Evolutionary conservation across 352 stramenopile species (phyloP), one percentile per base, ranked within the genome.

Genomic region (Phytophthora melonis): DNA sequence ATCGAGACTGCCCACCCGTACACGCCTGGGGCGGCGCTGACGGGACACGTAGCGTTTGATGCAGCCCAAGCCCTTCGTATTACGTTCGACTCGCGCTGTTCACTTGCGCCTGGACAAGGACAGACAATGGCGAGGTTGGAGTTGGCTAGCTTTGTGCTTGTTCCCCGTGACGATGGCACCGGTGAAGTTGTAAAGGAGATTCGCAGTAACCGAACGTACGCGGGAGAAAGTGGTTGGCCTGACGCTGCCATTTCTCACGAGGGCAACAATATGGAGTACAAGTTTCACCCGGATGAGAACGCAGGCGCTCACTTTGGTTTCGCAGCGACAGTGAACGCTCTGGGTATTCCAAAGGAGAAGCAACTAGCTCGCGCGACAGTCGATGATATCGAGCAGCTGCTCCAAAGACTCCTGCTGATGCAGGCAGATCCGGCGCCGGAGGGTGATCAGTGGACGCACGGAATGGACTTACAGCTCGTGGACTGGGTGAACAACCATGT

Each of bases 401-500:
- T 83, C 13, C 25, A 62, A 8, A 78, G 77, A 21, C 63, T 93
- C 16, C 47, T 65, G 21, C 8, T 43, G 10, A 49, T 61, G 14
- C 63, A 80, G 59, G 43, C 19, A 59, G 32, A 66, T 36, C 58
- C 68, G 9, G 34, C n/a, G 1, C 47, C 14, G 1, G 36, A 71
- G 19, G 58, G 25, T 21, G 39, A 67, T 27, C 0, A 49, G 50
- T 97, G 90, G 90, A 90, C 83, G 11, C 56, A 75, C 23, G 72
- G 70, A 2, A 96, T 97, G 88, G 89, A 97, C 66, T 74, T 82
- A 7, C 91, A 97, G 72, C 77, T 97, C 0, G 84, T 96, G 2
- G 89, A 97, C 60, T 97, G 89, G 90, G 84, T 97, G 16, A 97
- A 97, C 62, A 91, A 78, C 23, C 83, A 91, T 34, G 72, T 95